Base-by-base conservation (phyloP, 768 basidiomycete species). In the Mycena vulgaris region DNA sequence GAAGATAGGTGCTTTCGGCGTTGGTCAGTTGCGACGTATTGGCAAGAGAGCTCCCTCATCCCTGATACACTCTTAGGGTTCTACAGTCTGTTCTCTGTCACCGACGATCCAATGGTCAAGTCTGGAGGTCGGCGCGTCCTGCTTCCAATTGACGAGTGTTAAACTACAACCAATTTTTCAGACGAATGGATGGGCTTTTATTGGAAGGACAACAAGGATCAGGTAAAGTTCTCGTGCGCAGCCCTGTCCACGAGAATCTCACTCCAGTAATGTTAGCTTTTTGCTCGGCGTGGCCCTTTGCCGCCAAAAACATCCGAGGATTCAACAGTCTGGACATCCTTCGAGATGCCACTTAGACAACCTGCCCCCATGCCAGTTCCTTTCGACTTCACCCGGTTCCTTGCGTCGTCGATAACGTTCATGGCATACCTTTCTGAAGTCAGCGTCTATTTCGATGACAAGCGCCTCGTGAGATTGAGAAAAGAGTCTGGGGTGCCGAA, bases 141-240 rank as follows among this genome's bases (percentile, higher is more conserved):
- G 35, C 74, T 63, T 78, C 74, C 59, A 74, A 68, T 61, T 6
- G 39, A 45, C 19, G 39, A 11, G 21, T 40, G 1, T 66, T 82
- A 30, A 39, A n/a, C n/a, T n/a, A n/a, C n/a, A n/a, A n/a, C 30
- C 33, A 69, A 45, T 28, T 72, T 79, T 56, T 69, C 77, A 88
- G 95, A 90, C 35, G 89, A 93, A 76, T 96, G 95, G 90, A 97
- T 97, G 96, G 93, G 91, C 0, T 98, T 98, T 78, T 94, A 97
- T 78, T 98, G 95, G 95, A 96, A 95, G 78, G 94, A 94, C 75
- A 93, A 93, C 75, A 95, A 93, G 75, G 95, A 96, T 76, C 95
- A 96, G 84, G 92, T 92, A 71, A 21, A 39, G 79, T 25, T 42
- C 10, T 35, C 30, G n/a, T n/a, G n/a, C 31, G 9, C n/a, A 57